phyloP scores from a whole-genome alignment of 2,329 filamentous ascomycete genomes.

The Whalleya microplaca region DNA sequence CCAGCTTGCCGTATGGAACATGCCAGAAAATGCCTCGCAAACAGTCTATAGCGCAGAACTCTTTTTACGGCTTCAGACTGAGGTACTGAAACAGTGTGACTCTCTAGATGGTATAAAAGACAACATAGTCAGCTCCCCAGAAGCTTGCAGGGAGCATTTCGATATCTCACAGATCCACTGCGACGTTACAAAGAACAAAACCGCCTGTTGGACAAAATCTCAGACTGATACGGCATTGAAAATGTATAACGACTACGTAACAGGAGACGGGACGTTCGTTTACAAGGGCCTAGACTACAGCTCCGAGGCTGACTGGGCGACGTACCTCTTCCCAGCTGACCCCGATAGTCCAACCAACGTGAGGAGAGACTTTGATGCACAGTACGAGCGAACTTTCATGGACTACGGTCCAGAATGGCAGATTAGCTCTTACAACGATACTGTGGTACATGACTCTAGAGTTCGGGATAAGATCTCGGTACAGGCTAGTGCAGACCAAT shows the following conservation, averaged over 20 bases:
- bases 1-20: conserved; percentile 47
- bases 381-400: conserved; percentile 36
- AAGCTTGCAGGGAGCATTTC: conserved; percentile 39
- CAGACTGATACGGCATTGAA: conserved; percentile 40
- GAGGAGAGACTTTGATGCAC: conserved; percentile 32
- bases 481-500: conserved; percentile 34
- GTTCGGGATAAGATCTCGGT: conserved; percentile 26
- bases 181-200: conserved; percentile 27
- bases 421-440: conserved; percentile 35
- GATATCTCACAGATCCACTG: conserved; percentile 40
- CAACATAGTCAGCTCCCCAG: conserved; percentile 45
- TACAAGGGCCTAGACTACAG: conserved; percentile 46
- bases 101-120: conserved; percentile 46
- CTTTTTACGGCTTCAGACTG: conserved; percentile 46
- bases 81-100: conserved; percentile 50
- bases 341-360: conserved; percentile 25
- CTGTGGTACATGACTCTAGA: conserved; percentile 28
- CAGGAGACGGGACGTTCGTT: conserved; percentile 31
- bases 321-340: conserved; percentile 31
- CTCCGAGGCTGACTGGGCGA: conserved; percentile 41
- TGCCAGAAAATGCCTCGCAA: conserved; percentile 43
- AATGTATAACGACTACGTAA: conserved; percentile 35
- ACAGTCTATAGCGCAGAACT: conserved; percentile 44
- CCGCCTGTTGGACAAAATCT: conserved; percentile 42
- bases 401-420: conserved; percentile 29